phyloP scores from a whole-genome alignment of 2,329 filamentous ascomycete species.

The Alternaria arborescens region DNA sequence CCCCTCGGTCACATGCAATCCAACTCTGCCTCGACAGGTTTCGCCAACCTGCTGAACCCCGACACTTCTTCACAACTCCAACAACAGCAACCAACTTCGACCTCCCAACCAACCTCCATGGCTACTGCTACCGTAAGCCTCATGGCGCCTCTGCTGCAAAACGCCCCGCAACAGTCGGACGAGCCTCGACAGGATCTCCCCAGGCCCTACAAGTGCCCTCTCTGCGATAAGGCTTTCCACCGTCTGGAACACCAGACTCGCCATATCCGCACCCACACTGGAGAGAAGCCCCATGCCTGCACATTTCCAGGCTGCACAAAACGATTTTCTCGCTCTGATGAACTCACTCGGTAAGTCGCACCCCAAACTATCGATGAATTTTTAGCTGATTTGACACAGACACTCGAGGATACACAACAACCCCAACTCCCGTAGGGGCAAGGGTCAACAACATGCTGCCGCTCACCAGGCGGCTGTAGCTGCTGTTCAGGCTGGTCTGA shows the following conservation, averaged over 20 bases:
- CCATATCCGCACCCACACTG: constrained; percentile 96
- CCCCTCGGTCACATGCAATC: constrained; percentile 53
- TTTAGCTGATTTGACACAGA: constrained; percentile 54
- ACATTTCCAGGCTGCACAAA: constrained; percentile 95
- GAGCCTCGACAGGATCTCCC: constrained; percentile 83
- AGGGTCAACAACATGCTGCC: constrained; percentile 74
- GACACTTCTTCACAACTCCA: constrained; percentile 30
- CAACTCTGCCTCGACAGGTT: constrained; percentile 46
- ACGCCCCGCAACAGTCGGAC: constrained; percentile 53
- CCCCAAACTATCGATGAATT: neutral
- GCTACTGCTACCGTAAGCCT: constrained; percentile 58
- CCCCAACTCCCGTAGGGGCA: constrained; percentile 91
- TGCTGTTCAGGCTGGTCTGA: constrained; percentile 59
- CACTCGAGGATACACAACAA: constrained; percentile 99
- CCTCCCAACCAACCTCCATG: constrained; percentile 38
- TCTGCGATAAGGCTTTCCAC: constrained; percentile 99
- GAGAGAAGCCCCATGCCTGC: constrained; percentile 97
- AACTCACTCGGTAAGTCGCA: constrained; percentile 70
- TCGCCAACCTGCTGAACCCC: constrained; percentile 52
- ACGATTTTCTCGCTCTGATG: constrained; percentile 94
- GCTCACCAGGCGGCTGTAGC: constrained; percentile 66
- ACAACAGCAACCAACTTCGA: constrained; percentile 23
- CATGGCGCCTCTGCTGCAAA: constrained; percentile 68
- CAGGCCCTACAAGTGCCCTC: constrained; percentile 95
- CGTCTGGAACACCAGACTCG: constrained; percentile 91